Evolutionary conservation across 805 yeast genomes (phyloP), one percentile per base, ranked within the genome.

Genomic region (Wickerhamiella spandovensis): DNA sequence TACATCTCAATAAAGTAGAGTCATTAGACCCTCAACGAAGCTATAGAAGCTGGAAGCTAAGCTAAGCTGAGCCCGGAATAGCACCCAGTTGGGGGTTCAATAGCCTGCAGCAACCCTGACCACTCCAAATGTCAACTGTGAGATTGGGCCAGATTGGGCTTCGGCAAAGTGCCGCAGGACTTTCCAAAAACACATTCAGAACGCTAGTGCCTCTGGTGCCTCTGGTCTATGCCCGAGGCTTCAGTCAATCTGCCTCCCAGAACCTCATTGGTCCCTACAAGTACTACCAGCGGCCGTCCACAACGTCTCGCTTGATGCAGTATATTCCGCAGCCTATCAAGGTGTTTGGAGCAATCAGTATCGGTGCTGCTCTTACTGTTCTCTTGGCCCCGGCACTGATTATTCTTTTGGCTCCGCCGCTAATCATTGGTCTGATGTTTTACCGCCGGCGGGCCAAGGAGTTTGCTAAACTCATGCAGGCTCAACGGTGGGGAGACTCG

Each of bases 401-500:
- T 12, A 54, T 58, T n/a, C 44, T 56, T 3, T 38, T 42, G 15
- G 50, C 54, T 1, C 61, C 61, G 22, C 61, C 61, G 18, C 15
- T 58, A 23, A 48, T 51, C 4, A 39, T 58, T 18, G 60, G 50
- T 13, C 32, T 42, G 22, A 54, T 51, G 50, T 47, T 44, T 44
- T 56, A 55, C 32, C 38, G 49, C 12, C 48, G 55, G 2, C 37
- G 53, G 17, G 17, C 50, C 13, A 25, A 52, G 20, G 32, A 44
- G n/a, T 28, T 55, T 17, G 42, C 48, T n/a, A 38, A 45, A n/a
- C 47, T 44, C 28, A 47, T 58, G 38, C 48, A 49, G 30, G 51
- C 49, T 38, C 58, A 56, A 42, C 52, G 61, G 18, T 58, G 61
- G 61, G 43, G 48, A 44, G 54, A 56, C 46, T 47, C 56, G 57